phyloP scores from a whole-genome alignment of 805 yeast species.

The Teunomyces stri region DNA sequence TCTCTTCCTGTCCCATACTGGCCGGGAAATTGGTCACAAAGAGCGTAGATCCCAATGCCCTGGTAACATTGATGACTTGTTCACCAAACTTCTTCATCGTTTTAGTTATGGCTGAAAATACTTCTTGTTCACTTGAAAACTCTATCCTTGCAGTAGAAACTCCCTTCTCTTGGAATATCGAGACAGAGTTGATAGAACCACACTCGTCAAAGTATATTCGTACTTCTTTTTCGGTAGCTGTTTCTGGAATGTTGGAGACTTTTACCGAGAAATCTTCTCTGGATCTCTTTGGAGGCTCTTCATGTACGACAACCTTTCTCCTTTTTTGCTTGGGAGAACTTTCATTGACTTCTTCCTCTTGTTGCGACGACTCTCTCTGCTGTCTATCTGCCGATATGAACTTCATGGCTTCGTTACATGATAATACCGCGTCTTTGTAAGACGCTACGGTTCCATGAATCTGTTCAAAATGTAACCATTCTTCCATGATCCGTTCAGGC shows the following conservation, averaged over 20 bases:
- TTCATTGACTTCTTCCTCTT: not conserved
- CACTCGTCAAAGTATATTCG: slow-evolving; percentile 54
- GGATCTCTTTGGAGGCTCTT: slow-evolving; percentile 32
- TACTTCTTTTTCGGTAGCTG: slow-evolving; percentile 39
- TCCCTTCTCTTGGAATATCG: slow-evolving; percentile 11
- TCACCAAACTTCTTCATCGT: slow-evolving; percentile 48
- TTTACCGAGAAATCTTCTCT: slow-evolving; percentile 60
- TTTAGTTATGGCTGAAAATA: slow-evolving; percentile 60
- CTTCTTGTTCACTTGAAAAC: slow-evolving; percentile 45
- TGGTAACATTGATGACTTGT: slow-evolving; percentile 42
- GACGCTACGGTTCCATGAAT: slow-evolving; percentile 27
- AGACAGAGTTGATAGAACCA: slow-evolving; percentile 49
- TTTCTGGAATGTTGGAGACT: slow-evolving; percentile 47
- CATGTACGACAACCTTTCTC: not conserved
- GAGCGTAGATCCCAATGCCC: slow-evolving; percentile 49
- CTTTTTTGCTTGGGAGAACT: not conserved
- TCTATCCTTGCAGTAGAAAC: slow-evolving; percentile 54
- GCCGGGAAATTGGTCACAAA: slow-evolving; percentile 81
- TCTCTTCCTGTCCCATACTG: slow-evolving; percentile 33
- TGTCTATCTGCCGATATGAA: slow-evolving; percentile 12
- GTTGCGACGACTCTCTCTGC: slow-evolving; percentile 6
- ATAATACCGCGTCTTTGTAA: slow-evolving; percentile 17
- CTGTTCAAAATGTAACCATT: slow-evolving; percentile 38
- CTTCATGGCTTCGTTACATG: slow-evolving; percentile 3
- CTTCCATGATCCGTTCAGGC: slow-evolving; percentile 51